Conservation (phyloP, 306 rosid genomes). For the Medicago arabica region DNA sequence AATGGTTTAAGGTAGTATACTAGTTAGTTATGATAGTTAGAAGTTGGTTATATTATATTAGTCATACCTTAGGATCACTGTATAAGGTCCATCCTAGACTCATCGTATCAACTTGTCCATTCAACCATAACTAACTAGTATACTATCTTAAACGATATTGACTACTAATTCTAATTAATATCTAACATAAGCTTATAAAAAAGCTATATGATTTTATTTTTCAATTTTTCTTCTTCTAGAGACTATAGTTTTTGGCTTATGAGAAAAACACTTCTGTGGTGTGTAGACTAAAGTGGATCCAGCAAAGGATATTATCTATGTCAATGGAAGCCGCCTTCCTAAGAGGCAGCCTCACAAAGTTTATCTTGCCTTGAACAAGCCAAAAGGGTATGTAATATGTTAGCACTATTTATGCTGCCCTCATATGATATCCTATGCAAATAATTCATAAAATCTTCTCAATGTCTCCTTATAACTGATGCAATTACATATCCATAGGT, state of each 20-base stretch:
- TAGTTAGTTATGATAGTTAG: background rate
- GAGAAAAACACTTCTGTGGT: slow-evolving; percentile 11
- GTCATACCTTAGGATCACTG: background rate
- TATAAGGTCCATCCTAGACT: background rate
- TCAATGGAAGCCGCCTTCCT: slow-evolving; percentile 90
- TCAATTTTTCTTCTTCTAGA: background rate
- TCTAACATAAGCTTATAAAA: background rate
- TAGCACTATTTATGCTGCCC: no score
- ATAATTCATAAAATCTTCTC: no score
- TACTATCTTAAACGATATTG: background rate
- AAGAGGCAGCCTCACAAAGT: slow-evolving; percentile 88
- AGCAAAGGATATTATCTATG: slow-evolving; percentile 81
- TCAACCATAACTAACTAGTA: background rate
- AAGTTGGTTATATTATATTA: slow-evolving; percentile 10
- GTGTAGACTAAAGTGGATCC: slow-evolving; percentile 89
- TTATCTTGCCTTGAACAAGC: slow-evolving; percentile 94
- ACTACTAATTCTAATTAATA: background rate
- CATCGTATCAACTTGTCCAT: background rate
- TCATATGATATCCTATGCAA: slow-evolving; percentile 5
- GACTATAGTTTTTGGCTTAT: background rate
- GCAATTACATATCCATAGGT: slow-evolving; percentile 55
- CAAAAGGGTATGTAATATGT: slow-evolving; percentile 78
- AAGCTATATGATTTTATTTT: background rate
- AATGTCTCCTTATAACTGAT: slow-evolving; percentile 24
- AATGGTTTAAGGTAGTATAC: background rate